A percentile compares a stretch with the other conserved stretches of the same genome.
Evolutionary conservation across 2,329 filamentous ascomycete species (phyloP).

Genomic region (Aspergillus brunneoviolaceus): DNA sequence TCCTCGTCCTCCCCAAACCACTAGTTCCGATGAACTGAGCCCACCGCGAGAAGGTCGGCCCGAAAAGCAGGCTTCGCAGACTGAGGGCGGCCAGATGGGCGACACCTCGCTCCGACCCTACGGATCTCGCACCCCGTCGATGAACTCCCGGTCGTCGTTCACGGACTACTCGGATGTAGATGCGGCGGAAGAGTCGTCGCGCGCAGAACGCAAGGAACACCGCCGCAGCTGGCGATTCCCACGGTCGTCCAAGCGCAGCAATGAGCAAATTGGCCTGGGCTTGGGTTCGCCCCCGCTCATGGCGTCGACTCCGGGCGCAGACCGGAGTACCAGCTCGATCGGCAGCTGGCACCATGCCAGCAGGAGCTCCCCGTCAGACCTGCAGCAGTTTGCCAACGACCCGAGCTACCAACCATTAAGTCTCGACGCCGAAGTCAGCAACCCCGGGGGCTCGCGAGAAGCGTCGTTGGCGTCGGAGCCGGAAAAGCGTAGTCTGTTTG

Average conservation of each 20-base stretch:
- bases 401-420: constrained; percentile 36
- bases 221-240: constrained; percentile 73
- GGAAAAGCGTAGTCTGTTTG: constrained; percentile 62
- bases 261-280: constrained; percentile 48
- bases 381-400: constrained; percentile 40
- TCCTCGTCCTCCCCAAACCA: constrained; percentile 33
- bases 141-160: constrained; percentile 67
- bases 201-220: constrained; percentile 63
- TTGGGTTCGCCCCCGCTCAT: constrained; percentile 51
- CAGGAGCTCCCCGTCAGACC: constrained; percentile 48
- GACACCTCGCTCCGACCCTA: constrained; percentile 61
- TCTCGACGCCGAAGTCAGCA: constrained; percentile 41
- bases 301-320: constrained; percentile 64
- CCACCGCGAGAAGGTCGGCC: constrained; percentile 19
- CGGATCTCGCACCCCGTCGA: constrained; percentile 72
- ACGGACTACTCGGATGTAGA: constrained; percentile 84
- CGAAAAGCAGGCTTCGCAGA: constrained; percentile 28
- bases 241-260: constrained; percentile 55
- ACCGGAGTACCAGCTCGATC: constrained; percentile 67
- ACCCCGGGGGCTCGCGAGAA: constrained; percentile 23
- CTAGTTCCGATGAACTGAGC: constrained; percentile 27
- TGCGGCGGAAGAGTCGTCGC: constrained; percentile 61
- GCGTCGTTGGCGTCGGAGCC: constrained; percentile 32
- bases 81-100: constrained; percentile 45
- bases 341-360: constrained; percentile 56